Evolutionary conservation across 139 green algal genomes (phyloP).

Genomic region (Chlamydomonas schloesseri): DNA sequence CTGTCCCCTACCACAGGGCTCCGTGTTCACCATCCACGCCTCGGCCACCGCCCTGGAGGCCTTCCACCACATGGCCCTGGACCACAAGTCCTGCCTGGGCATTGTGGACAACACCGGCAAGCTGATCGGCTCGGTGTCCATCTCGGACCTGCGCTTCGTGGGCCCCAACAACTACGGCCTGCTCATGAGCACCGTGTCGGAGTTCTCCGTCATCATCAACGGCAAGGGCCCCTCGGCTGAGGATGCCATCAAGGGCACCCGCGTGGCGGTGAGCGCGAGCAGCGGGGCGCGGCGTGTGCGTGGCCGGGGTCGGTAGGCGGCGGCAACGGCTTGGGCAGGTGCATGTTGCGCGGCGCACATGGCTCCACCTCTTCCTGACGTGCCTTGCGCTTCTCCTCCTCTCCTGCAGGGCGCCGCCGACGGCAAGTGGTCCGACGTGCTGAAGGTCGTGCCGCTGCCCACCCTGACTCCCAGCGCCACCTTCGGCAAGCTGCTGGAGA

Average conservation of each 20-base stretch:
- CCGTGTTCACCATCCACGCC: conserved; percentile 48
- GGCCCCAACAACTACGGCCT: conserved; percentile 32
- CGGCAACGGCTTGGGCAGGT: too few species aligned
- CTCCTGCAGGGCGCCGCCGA: conserved; percentile 23
- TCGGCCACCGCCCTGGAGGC: conserved; percentile 51
- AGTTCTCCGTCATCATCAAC: conserved; percentile 20
- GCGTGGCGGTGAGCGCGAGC: conserved; percentile 30
- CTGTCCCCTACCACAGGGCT: conserved; percentile 35
- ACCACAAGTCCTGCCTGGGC: conserved; percentile 65
- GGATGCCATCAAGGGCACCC: conserved; percentile 26
- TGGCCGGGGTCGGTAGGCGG: too few species aligned
- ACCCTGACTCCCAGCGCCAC: conserved; percentile 36
- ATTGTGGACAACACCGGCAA: conserved; percentile 52
- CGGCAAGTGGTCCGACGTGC: conserved; percentile 41
- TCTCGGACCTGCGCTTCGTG: conserved; percentile 67
- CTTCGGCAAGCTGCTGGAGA: conserved; percentile 55
- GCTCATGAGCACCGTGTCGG: conserved; percentile 33
- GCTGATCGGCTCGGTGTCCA: conserved; percentile 70
- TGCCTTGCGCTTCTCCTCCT: background rate
- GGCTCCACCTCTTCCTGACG: too few species aligned
- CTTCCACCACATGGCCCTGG: conserved; percentile 62
- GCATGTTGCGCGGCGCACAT: too few species aligned
- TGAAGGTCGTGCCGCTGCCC: conserved; percentile 42
- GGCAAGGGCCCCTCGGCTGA: conserved; percentile 42
- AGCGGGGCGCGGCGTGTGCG: too few species aligned